Evolutionary conservation across 352 stramenopile genomes (phyloP).

Genomic region (Phytophthora melonis): DNA sequence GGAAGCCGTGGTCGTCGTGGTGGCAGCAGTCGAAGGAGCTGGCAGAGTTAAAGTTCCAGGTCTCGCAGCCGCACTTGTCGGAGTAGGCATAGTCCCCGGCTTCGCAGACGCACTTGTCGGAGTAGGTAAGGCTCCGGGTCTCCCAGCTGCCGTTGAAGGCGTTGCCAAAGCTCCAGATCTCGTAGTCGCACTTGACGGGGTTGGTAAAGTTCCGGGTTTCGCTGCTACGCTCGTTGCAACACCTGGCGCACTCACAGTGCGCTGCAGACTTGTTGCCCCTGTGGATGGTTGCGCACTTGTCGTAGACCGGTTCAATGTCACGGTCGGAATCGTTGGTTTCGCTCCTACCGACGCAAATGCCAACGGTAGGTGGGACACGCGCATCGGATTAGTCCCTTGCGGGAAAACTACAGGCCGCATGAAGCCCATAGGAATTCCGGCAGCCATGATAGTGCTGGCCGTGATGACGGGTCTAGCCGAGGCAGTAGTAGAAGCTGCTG

Average conservation of each 20-base stretch:
- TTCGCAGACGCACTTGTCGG: background rate
- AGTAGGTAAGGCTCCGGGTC: background rate
- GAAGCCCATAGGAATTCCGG: constrained; percentile 38
- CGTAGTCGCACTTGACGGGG: background rate
- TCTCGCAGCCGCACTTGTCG: constrained; percentile 4
- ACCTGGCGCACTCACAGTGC: constrained; percentile 13
- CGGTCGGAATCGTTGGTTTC: constrained; percentile 32
- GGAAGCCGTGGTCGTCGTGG: constrained; percentile 9
- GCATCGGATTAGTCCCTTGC: constrained; percentile 29
- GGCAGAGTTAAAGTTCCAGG: background rate
- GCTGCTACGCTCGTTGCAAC: background rate
- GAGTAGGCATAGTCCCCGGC: background rate
- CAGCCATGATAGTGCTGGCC: constrained; percentile 27
- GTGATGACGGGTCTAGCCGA: constrained; percentile 13
- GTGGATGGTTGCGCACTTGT: constrained; percentile 12
- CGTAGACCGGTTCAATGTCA: constrained; percentile 28
- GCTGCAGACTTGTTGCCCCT: constrained; percentile 13
- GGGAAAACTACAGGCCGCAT: constrained; percentile 37
- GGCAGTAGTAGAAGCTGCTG: background rate
- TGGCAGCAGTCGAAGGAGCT: constrained; percentile 1
- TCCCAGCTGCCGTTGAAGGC: background rate
- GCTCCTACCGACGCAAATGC: constrained; percentile 37
- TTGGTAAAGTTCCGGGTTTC: constrained; percentile 2
- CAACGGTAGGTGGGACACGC: constrained; percentile 35
- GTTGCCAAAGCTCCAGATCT: too few relatives aligned